phyloP scores from a whole-genome alignment of 2,329 filamentous ascomycete species.

The Cercospora nicotianae region DNA sequence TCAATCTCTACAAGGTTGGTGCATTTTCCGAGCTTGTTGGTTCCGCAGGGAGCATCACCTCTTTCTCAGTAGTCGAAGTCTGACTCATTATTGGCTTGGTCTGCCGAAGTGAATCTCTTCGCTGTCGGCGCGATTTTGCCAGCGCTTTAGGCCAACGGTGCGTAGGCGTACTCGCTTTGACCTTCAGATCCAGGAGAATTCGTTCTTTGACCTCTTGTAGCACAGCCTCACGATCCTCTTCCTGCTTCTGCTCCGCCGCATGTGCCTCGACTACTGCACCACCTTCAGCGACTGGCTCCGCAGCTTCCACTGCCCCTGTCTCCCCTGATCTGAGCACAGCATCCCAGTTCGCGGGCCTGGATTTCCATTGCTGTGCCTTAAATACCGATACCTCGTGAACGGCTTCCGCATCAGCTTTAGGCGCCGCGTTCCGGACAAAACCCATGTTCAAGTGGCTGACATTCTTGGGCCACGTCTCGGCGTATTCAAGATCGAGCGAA shows the following conservation, averaged over 20 bases:
- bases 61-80: not conserved
- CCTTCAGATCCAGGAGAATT: not conserved
- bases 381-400: conserved; percentile 7
- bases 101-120: not conserved
- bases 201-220: conserved; percentile 1
- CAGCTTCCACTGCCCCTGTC: not conserved
- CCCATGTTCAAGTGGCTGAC: conserved; percentile 38
- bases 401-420: conserved; percentile 2
- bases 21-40: conserved; percentile 8
- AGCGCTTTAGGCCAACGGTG: not conserved
- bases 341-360: not conserved
- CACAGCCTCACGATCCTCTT: not conserved
- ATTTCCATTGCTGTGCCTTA: conserved; percentile 3
- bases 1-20: not conserved
- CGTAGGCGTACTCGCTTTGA: not conserved
- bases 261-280: not conserved
- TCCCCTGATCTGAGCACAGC: not conserved
- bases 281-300: not conserved
- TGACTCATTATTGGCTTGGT: not conserved
- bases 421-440: conserved; percentile 29
- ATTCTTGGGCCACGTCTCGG: conserved; percentile 37
- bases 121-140: not conserved
- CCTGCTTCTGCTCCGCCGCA: not conserved
- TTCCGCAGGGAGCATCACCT: not conserved
- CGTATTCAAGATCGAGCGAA: conserved; percentile 41